Base-by-base conservation (phyloP, 2,329 filamentous ascomycete genomes). In the Colletotrichum sp. region DNA sequence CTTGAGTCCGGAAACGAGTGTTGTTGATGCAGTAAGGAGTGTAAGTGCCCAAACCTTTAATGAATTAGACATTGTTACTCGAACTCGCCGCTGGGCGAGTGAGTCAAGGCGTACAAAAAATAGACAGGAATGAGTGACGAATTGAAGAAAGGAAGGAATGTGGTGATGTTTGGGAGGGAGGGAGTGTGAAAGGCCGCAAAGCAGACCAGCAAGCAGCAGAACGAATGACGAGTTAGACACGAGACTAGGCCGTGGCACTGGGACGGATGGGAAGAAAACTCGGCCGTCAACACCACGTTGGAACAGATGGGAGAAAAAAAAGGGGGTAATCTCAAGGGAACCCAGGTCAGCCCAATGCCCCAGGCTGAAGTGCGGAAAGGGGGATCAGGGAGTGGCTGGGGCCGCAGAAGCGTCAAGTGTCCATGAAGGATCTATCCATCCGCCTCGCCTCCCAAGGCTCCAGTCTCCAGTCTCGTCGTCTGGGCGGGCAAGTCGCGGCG, bases 1-100 rank as follows among this genome's bases (percentile, higher is more conserved):
- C 71, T 73, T 74, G 61, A 83, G 80, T 74, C 78, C 81, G 71
- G 78, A 77, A 78, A 82, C 81, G 78, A 82, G 71, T 61, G 80
- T 79, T 34, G 64, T 64, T 52, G 73, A 73, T 30, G 70, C 18
- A 32, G 70, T 67, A 75, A 75, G 73, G 73, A 75, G 73, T 75
- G 73, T 75, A 26, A 75, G 70, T 73, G 73, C 70, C 73, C 73
- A 75, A 73, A 38, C 64, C 73, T 73, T 58, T 75, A 75, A 66
- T 73, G 73, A 75, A 75, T 75, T 75, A 75, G 73, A 75, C 73
- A 75, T 75, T 75, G 70, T 65, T 43, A 75, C 73, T 73, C 73
- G 30, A 73, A 73, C 73, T 75, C 73, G 73, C 73, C 73, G 56
- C 70, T 43, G 73, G 70, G 73, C 73, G 73, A 75, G 73, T 64